Evolutionary conservation across 179 eudicot species (phyloP).

Genomic region (Drosera spatulata): DNA sequence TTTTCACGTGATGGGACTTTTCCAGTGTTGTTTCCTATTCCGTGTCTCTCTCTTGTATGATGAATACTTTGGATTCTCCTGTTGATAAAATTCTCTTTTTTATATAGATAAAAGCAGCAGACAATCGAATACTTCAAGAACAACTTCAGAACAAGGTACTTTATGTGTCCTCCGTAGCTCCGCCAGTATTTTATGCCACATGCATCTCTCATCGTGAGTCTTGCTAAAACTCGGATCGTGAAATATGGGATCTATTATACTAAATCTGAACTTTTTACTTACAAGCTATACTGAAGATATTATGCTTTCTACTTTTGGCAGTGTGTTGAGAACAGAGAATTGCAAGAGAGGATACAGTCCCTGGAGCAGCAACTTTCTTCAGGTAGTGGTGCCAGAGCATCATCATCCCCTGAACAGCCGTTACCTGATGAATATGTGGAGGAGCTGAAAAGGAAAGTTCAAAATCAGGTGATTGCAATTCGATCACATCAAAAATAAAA

Average conservation of each 20-base stretch:
- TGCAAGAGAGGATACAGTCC: conserved; percentile 44
- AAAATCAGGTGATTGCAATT: conserved; percentile 53
- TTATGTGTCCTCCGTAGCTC: too few relatives aligned
- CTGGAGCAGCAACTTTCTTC: conserved; percentile 68
- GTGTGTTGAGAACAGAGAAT: conserved; percentile 66
- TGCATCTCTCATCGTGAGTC: too few relatives aligned
- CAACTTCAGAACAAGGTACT: conserved; percentile 85
- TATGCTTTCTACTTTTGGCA: conserved; percentile 19
- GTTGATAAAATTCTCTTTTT: not conserved
- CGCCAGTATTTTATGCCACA: too few relatives aligned
- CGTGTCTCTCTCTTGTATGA: not conserved
- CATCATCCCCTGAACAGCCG: conserved; percentile 23
- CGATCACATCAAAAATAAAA: too few relatives aligned
- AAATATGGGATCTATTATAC: too few relatives aligned
- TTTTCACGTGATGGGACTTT: not conserved
- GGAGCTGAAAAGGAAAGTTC: conserved; percentile 71
- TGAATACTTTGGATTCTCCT: not conserved
- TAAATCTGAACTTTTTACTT: not conserved
- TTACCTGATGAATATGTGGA: conserved; percentile 46
- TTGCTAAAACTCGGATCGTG: too few relatives aligned
- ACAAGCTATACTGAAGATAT: not conserved
- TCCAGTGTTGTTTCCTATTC: not conserved
- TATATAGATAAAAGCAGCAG: conserved; percentile 83
- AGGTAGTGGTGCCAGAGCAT: conserved; percentile 17
- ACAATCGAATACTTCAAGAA: conserved; percentile 92